Conservation (phyloP, 257 asterid genomes). For the Solanum clarkiae region DNA sequence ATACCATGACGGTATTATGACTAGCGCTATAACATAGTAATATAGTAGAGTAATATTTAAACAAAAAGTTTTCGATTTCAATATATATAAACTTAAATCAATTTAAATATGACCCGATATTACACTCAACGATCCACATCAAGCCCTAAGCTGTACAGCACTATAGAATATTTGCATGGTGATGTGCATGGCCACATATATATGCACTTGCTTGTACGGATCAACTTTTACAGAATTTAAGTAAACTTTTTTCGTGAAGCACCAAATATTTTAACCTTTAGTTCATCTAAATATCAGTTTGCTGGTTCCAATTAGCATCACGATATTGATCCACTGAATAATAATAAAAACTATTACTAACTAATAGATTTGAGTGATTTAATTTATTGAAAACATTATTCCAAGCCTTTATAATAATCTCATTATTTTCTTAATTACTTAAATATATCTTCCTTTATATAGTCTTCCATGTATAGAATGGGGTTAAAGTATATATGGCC, state of each 20-base stretch:
- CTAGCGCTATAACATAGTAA: not conserved
- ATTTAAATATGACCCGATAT: not conserved
- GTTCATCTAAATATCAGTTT: not conserved
- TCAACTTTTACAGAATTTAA: not conserved
- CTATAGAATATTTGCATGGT: not conserved
- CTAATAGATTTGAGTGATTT: not conserved
- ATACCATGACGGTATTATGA: no score
- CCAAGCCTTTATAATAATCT: not conserved
- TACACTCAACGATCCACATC: not conserved
- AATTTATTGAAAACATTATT: not conserved
- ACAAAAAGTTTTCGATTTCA: not conserved
- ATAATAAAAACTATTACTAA: not conserved
- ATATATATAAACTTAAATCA: not conserved
- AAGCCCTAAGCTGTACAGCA: not conserved
- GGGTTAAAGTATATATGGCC: not conserved
- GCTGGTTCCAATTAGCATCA: not conserved
- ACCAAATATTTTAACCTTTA: not conserved
- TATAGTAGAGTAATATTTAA: not conserved
- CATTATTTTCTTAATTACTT: not conserved
- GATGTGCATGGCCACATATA: not conserved
- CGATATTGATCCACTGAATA: not conserved
- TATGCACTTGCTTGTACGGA: not conserved
- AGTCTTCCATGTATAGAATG: not conserved
- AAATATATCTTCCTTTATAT: not conserved
- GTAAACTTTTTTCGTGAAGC: not conserved